Conservation (phyloP, 495 filamentous ascomycete species). For the Thermochaetoides thermophila region DNA sequence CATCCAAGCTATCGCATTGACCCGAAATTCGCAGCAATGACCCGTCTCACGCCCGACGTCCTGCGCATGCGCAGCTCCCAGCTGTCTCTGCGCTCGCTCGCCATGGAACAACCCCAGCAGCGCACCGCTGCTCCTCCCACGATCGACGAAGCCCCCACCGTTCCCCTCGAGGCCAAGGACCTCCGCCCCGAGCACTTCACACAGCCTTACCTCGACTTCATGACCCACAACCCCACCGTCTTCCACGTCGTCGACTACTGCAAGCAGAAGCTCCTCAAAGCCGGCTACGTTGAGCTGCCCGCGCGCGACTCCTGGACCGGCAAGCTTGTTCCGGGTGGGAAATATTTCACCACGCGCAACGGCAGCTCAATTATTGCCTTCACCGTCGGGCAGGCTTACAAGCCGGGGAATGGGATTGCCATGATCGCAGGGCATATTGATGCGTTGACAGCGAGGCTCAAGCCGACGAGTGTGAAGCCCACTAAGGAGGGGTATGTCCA, state of each 20-base stretch:
- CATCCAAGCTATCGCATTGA: background rate
- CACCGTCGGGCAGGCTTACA: conserved; percentile 62
- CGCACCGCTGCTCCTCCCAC: conserved; percentile 6
- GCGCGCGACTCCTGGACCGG: conserved; percentile 64
- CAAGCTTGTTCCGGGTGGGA: conserved; percentile 64
- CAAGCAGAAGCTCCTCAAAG: conserved; percentile 48
- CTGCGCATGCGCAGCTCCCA: conserved; percentile 25
- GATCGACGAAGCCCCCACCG: conserved; percentile 5
- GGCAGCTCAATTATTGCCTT: conserved; percentile 81
- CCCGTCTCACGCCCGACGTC: conserved; percentile 26
- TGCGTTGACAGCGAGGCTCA: conserved; percentile 73
- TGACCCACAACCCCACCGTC: conserved; percentile 79
- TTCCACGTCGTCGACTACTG: conserved; percentile 77
- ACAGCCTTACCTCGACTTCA: conserved; percentile 75
- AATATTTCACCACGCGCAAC: conserved; percentile 80
- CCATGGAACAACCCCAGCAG: conserved; percentile 11
- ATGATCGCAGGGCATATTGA: conserved; percentile 85
- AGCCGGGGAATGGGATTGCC: conserved; percentile 69
- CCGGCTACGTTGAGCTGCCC: conserved; percentile 57
- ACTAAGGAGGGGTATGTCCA: conserved; percentile 74
- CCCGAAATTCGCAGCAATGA: conserved; percentile 27
- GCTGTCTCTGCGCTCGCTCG: conserved; percentile 24
- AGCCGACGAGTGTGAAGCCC: conserved; percentile 73
- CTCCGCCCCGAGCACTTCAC: conserved; percentile 48
- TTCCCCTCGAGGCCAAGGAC: conserved; percentile 23